A percentile compares a stretch with the other conserved stretches of the same genome.
phyloP scores from a whole-genome alignment of 257 asterid genomes.

The Galeopsis tetrahit region DNA sequence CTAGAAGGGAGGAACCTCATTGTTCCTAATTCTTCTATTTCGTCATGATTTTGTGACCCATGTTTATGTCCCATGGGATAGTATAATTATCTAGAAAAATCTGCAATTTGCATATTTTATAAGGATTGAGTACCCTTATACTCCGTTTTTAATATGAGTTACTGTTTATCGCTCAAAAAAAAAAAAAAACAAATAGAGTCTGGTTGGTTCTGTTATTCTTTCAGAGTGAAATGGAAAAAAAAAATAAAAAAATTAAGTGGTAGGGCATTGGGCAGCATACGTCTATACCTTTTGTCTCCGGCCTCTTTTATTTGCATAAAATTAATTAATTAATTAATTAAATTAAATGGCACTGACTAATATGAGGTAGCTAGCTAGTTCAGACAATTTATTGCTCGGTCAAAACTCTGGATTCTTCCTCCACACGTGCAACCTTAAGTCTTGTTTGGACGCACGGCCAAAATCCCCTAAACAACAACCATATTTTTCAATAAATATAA shows the following conservation, averaged over 20 bases:
- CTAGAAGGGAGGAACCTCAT: too few species aligned
- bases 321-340: constrained; percentile 34
- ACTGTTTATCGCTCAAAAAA: too few species aligned
- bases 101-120: too few species aligned
- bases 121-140: too few species aligned
- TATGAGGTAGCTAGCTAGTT: not conserved
- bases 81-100: too few species aligned
- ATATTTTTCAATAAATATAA: constrained; percentile 5
- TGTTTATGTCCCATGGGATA: too few species aligned
- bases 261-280: constrained; percentile 45
- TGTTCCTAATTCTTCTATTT: too few species aligned
- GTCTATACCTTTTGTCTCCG: constrained; percentile 46
- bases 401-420: constrained; percentile 40
- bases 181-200: too few species aligned
- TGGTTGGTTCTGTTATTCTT: too few species aligned
- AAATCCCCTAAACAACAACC: not conserved
- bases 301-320: constrained; percentile 12
- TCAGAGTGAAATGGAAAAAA: too few species aligned
- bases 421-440: constrained; percentile 45
- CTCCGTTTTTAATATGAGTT: too few species aligned
- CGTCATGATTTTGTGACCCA: too few species aligned
- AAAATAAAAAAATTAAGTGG: not conserved
- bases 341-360: constrained; percentile 48
- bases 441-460: constrained; percentile 30
- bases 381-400: constrained; percentile 34